phyloP scores from a whole-genome alignment of 1,284 basidiomycete genomes.

The Trichosporon asahii region DNA sequence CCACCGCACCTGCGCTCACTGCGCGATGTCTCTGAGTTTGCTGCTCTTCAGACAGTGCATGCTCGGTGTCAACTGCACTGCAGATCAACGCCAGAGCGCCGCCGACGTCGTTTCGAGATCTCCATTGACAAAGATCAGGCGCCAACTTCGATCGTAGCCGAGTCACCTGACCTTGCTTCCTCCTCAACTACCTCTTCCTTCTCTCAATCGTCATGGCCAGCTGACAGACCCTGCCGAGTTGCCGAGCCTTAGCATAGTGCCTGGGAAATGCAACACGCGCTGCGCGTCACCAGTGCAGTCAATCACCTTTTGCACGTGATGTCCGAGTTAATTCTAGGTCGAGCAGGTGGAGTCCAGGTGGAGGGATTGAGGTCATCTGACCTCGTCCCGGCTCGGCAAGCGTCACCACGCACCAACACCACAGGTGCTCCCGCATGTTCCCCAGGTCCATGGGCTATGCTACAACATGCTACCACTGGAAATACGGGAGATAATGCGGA shows the following conservation, averaged over 20 bases:
- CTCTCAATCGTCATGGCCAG: too few relatives aligned
- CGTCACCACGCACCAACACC: background rate
- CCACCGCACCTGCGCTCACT: background rate
- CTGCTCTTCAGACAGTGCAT: background rate
- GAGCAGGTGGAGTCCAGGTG: background rate
- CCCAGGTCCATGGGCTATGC: too few relatives aligned
- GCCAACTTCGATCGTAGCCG: too few relatives aligned
- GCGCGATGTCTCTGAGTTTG: too few relatives aligned
- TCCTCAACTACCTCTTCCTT: too few relatives aligned
- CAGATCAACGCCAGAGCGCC: too few relatives aligned
- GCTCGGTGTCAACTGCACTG: background rate
- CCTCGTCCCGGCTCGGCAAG: background rate
- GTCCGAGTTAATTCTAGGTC: background rate
- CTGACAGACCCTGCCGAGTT: too few relatives aligned
- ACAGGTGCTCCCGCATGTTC: too few relatives aligned
- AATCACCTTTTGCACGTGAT: background rate
- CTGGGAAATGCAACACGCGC: background rate
- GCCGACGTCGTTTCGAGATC: too few relatives aligned
- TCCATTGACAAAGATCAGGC: too few relatives aligned
- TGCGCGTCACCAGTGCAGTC: background rate
- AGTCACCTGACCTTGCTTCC: too few relatives aligned
- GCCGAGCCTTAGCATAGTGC: background rate
- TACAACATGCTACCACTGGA: background rate
- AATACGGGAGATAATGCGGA: slow-evolving; percentile 2
- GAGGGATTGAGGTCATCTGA: background rate